phyloP scores from a whole-genome alignment of 2,329 filamentous ascomycete genomes.

The Parafenestella ontariensis region DNA sequence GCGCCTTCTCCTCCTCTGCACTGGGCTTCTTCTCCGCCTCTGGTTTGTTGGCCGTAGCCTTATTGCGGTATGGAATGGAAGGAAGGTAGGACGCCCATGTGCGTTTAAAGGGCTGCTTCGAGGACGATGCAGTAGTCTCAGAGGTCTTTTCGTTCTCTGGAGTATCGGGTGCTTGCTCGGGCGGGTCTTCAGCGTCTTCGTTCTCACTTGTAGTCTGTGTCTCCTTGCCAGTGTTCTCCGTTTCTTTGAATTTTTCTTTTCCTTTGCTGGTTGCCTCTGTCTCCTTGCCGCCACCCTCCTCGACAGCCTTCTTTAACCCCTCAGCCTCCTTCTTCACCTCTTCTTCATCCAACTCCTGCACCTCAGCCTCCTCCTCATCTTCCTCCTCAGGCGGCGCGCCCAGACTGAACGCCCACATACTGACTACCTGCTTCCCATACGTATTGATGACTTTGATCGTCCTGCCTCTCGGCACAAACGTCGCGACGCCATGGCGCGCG shows the following conservation, averaged over 20 bases:
- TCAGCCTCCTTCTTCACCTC: constrained; percentile 34
- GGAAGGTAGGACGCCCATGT: constrained; percentile 51
- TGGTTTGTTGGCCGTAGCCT: constrained; percentile 24
- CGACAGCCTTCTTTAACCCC: constrained; percentile 27
- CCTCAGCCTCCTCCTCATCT: constrained; percentile 27
- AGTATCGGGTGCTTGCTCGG: constrained; percentile 41
- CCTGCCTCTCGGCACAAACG: constrained; percentile 57
- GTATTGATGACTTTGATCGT: constrained; percentile 60
- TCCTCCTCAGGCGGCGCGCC: constrained; percentile 53
- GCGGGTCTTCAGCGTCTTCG: constrained; percentile 27
- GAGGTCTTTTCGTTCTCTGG: constrained; percentile 28
- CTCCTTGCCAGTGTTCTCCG: not conserved
- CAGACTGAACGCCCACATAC: constrained; percentile 59
- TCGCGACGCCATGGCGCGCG: constrained; percentile 58
- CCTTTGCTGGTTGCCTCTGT: constrained; percentile 7
- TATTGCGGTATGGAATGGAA: constrained; percentile 47
- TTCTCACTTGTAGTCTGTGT: not conserved
- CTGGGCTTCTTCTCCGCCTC: constrained; percentile 30
- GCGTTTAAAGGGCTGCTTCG: constrained; percentile 33
- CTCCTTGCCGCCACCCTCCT: constrained; percentile 15
- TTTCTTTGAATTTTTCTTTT: constrained; percentile 6
- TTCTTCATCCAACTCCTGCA: constrained; percentile 31
- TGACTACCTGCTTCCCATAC: constrained; percentile 58
- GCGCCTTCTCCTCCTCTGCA: constrained; percentile 38
- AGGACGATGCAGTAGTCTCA: constrained; percentile 11